Percentiles rank a stretch among this genome's conserved stretches.
These are phyloP conservation scores for Coemansia sp. DNA, from an alignment of 192 early-diverging fungal species.

Conservation along the genomic window DNA sequence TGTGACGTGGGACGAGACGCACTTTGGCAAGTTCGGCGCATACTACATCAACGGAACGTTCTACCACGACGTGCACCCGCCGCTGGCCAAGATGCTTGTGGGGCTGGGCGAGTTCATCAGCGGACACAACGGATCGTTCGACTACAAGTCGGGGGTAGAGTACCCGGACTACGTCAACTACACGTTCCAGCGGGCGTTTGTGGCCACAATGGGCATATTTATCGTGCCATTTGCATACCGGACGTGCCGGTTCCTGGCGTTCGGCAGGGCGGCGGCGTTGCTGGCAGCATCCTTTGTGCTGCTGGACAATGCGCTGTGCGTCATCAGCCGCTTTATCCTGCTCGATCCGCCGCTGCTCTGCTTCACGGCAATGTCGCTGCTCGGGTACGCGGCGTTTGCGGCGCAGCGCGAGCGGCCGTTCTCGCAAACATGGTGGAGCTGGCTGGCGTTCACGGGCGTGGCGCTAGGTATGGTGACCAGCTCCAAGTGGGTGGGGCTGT, in stretches of 20 bases:
- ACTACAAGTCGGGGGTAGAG: conserved; percentile 60
- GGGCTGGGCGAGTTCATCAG: conserved; percentile 64
- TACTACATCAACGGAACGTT: conserved; percentile 91
- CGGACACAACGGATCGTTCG: conserved; percentile 68
- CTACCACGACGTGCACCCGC: conserved; percentile 99
- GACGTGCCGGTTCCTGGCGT: conserved; percentile 61
- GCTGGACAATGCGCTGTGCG: conserved; percentile 64
- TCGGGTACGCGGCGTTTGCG: conserved; percentile 61
- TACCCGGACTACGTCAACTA: conserved; percentile 67
- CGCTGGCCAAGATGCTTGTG: conserved; percentile 79
- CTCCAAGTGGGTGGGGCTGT: conserved; percentile 97
- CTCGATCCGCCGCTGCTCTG: conserved; percentile 74
- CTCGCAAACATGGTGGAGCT: conserved; percentile 64
- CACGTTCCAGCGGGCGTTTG: conserved; percentile 63
- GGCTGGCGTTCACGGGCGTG: conserved; percentile 63
- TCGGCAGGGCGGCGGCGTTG: conserved; percentile 50
- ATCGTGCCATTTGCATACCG: conserved; percentile 70
- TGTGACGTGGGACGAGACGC: conserved; percentile 89
- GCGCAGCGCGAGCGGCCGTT: conserved; percentile 57
- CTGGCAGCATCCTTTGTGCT: conserved; percentile 67
- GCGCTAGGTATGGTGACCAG: conserved; percentile 68
- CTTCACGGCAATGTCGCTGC: conserved; percentile 62
- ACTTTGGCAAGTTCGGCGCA: conserved; percentile 96
- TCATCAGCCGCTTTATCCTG: conserved; percentile 69
- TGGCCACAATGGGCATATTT: conserved; percentile 62